Percentiles rank a stretch among this genome's conserved stretches.
Conservation (phyloP, 2,329 filamentous ascomycete species). For the Magnaporthales sp. region DNA sequence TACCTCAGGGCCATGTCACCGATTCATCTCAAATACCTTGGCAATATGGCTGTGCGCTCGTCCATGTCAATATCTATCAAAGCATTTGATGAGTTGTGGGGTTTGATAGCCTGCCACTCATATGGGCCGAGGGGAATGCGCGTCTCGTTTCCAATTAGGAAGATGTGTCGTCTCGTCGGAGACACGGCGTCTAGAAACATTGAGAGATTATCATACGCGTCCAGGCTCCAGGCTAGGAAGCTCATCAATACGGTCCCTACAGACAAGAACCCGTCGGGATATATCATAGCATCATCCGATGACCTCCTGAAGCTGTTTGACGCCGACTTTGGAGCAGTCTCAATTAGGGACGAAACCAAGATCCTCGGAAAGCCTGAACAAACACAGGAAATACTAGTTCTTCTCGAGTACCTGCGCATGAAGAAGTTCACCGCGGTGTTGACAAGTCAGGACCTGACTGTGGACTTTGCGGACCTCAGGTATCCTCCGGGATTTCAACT, state of each 20-base stretch:
- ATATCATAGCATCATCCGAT: conserved; percentile 83
- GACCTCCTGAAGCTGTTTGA: conserved; percentile 78
- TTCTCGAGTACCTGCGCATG: conserved; percentile 78
- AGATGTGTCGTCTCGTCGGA: conserved; percentile 83
- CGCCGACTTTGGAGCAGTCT: conserved; percentile 78
- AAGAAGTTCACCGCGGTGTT: conserved; percentile 66
- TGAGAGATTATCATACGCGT: conserved; percentile 78
- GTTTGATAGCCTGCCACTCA: conserved; percentile 75
- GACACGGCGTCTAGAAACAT: conserved; percentile 83
- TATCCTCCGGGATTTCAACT: conserved; percentile 73
- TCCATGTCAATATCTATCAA: conserved; percentile 95
- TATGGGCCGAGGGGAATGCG: conserved; percentile 74
- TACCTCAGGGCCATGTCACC: conserved; percentile 87
- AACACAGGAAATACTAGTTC: conserved; percentile 72
- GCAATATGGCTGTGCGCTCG: conserved; percentile 83
- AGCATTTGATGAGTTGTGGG: conserved; percentile 79
- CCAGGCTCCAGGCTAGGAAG: conserved; percentile 75
- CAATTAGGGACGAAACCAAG: conserved; percentile 82
- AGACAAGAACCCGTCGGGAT: conserved; percentile 74
- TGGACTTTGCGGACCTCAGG: conserved; percentile 73
- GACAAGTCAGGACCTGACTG: conserved; percentile 64
- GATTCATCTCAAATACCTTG: conserved; percentile 79
- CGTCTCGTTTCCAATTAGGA: conserved; percentile 84
- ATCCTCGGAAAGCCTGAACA: conserved; percentile 67
- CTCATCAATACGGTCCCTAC: conserved; percentile 80